phyloP scores from a whole-genome alignment of 768 basidiomycete species.

The Boletellus ananiceps region DNA sequence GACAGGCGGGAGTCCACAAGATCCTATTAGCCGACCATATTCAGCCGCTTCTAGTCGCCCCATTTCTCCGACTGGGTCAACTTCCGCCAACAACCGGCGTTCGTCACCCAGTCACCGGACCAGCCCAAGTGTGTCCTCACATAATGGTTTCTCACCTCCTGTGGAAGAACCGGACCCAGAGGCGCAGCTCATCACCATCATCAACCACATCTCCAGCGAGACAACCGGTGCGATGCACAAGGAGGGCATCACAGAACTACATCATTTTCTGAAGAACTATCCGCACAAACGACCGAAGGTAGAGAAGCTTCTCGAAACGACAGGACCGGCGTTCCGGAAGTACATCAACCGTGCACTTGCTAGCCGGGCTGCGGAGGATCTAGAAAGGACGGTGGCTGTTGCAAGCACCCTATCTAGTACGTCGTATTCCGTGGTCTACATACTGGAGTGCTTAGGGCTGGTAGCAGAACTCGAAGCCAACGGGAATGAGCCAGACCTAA shows the following conservation, averaged over 20 bases:
- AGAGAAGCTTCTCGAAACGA: slow-evolving; percentile 84
- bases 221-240: slow-evolving; percentile 87
- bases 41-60: slow-evolving; percentile 67
- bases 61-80: slow-evolving; percentile 64
- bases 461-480: slow-evolving; percentile 60
- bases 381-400: slow-evolving; percentile 75
- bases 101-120: slow-evolving; percentile 61
- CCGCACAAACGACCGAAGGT: slow-evolving; percentile 79
- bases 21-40: slow-evolving; percentile 42
- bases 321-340: slow-evolving; percentile 85
- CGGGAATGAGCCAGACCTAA: slow-evolving; percentile 34
- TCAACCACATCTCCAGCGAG: slow-evolving; percentile 84
- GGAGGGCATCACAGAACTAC: slow-evolving; percentile 91
- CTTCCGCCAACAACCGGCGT: slow-evolving; percentile 48
- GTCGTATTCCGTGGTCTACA: slow-evolving; percentile 24
- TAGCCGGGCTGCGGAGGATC: slow-evolving; percentile 82
- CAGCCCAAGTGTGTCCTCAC: slow-evolving; percentile 65
- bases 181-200: slow-evolving; percentile 74
- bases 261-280: slow-evolving; percentile 88
- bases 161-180: slow-evolving; percentile 85
- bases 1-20: slow-evolving; percentile 26
- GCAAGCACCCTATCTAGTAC: slow-evolving; percentile 78
- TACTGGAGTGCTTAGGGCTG: slow-evolving; percentile 6
- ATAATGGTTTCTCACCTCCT: slow-evolving; percentile 49
- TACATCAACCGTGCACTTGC: slow-evolving; percentile 87